Base-by-base conservation (phyloP, 305 asterid genomes). In the Lippia alba region DNA sequence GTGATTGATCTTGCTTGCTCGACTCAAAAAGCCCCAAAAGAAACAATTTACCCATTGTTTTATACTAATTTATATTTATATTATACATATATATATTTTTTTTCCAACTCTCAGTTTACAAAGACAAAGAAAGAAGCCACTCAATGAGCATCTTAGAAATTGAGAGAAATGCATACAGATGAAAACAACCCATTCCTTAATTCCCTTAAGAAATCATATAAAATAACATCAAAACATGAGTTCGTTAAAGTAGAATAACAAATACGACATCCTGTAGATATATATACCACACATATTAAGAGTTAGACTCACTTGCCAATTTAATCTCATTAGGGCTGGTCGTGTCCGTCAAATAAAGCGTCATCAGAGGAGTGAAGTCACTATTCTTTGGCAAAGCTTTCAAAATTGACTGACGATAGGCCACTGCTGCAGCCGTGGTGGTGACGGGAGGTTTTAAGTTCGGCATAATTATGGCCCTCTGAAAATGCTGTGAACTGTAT, bases 381-480 rank as follows among this genome's bases (percentile, higher is more conserved):
- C 83, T 78, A 71, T 79, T 67, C 69, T 75, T 78, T 30, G 96
- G 96, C 74, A 89, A 72, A 68, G 91, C 86, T 74, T 86, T 84
- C 87, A 87, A 68, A 74, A 94, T 91, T 9, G 85, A 83, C 54
- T 85, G 82, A 56, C 84, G 88, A 65, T 94, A 94, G 67, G 87
- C 87, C 69, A 89, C 49, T 30, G 96, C 98, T 71, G 90, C 91
- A 64, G 88, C 82, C 33, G 97, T 85, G 74, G 94, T 91, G 74
- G 96, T 91, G 80, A 94, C 70, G 4, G 97, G 96, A 75, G 97
- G 98, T 74, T 83, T 91, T 80, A 91, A 76, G 79, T 91, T 91
- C 56, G 98, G 97, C 97, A 94, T 91, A 62, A 94, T 77, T 75
- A 94, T 87, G 77, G 98, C 98, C 81, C 98, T 91, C 69, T 91